Evolutionary conservation across 306 rosid species (phyloP).

Genomic region (Lupinus albus): DNA sequence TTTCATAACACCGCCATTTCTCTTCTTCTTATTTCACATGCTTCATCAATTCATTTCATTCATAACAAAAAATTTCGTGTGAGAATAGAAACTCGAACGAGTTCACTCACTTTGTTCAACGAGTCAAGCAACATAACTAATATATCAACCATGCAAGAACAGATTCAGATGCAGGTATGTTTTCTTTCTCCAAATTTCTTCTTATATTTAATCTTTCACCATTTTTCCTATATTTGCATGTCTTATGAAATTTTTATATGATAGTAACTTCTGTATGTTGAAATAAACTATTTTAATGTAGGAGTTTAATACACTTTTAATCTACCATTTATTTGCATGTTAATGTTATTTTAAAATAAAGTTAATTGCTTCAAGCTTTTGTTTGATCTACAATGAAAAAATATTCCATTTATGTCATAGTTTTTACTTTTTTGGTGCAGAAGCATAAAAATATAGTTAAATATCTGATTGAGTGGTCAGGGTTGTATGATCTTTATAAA

Average conservation of each 20-base stretch:
- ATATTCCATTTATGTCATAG: constrained; percentile 14
- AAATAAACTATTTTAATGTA: not conserved
- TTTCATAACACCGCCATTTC: constrained; percentile 46
- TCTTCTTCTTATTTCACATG: not conserved
- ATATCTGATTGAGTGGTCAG: not conserved
- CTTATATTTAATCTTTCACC: no score
- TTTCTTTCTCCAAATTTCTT: constrained; percentile 24
- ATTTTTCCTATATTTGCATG: not conserved
- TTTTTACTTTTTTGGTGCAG: not conserved
- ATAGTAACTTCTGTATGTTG: no score
- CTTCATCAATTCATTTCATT: not conserved
- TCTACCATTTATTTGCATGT: no score
- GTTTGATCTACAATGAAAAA: constrained; percentile 12
- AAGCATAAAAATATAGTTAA: not conserved
- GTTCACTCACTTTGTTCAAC: constrained; percentile 32
- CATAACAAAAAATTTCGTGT: constrained; percentile 38
- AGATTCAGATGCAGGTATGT: constrained; percentile 32
- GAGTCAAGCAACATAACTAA: not conserved
- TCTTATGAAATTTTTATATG: not conserved
- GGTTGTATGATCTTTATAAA: not conserved
- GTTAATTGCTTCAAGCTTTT: not conserved
- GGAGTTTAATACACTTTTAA: no score
- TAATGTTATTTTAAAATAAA: not conserved
- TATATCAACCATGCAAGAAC: not conserved
- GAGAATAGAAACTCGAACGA: constrained; percentile 30